Percentiles rank a stretch among this genome's conserved stretches.
Conservation (phyloP, 495 filamentous ascomycete genomes). For the Hypomontagnella submonticulosa region DNA sequence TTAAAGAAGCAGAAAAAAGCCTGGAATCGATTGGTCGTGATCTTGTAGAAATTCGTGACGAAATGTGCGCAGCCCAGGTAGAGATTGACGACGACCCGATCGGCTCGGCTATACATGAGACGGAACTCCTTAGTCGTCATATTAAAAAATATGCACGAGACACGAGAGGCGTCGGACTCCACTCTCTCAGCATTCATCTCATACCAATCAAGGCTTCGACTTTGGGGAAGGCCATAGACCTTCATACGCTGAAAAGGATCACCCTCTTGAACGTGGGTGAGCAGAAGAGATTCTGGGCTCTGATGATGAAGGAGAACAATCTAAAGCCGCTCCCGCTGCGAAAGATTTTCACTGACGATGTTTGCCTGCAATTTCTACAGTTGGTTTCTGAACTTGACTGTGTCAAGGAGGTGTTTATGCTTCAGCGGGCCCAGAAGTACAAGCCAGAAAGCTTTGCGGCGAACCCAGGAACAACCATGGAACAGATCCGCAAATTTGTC, state of each 20-base stretch:
- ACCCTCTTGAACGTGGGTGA: constrained; percentile 70
- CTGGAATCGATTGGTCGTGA: background rate
- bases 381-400: constrained; percentile 61
- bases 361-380: constrained; percentile 61
- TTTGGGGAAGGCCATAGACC: constrained; percentile 62
- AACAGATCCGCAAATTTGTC: constrained; percentile 62
- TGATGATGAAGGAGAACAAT: constrained; percentile 63
- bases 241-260: constrained; percentile 61
- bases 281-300: constrained; percentile 67
- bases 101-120: background rate
- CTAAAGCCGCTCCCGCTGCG: constrained; percentile 59
- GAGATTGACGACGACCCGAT: constrained; percentile 40
- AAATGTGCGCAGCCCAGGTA: constrained; percentile 38
- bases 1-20: background rate
- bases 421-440: constrained; percentile 62
- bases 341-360: constrained; percentile 70
- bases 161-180: constrained; percentile 64
- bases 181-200: constrained; percentile 64
- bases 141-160: constrained; percentile 63
- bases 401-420: constrained; percentile 66
- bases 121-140: constrained; percentile 27
- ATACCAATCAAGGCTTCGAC: constrained; percentile 67
- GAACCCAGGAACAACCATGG: constrained; percentile 57
- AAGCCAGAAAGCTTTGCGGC: constrained; percentile 61
- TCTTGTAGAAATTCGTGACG: constrained; percentile 28